A percentile compares a stretch with the other conserved stretches of the same genome.
phyloP scores from a whole-genome alignment of 2,329 filamentous ascomycete genomes.

The Fusarium mexicanum region DNA sequence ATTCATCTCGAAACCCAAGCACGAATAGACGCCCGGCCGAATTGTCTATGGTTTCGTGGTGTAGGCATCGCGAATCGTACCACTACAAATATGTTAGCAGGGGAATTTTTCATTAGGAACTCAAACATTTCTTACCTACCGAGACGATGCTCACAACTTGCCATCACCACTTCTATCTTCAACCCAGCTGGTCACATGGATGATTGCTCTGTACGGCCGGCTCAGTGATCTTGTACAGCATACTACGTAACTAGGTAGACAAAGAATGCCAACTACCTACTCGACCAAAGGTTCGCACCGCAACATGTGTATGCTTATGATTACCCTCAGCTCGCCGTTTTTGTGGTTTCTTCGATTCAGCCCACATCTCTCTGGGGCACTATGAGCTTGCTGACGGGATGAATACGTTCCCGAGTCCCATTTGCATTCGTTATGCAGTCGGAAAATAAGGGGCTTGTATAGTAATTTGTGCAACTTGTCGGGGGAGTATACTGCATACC shows the following conservation, averaged over 20 bases:
- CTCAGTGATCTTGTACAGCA: not conserved
- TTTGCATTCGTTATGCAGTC: not conserved
- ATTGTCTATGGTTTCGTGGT: not conserved
- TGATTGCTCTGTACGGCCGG: not conserved
- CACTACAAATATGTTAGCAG: not conserved
- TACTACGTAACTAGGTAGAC: not conserved
- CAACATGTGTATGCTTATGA: not conserved
- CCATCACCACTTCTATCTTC: not conserved
- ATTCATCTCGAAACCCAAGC: constrained; percentile 11
- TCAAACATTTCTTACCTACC: not conserved
- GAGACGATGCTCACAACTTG: not conserved
- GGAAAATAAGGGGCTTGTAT: constrained; percentile 4
- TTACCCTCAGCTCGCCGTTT: not conserved
- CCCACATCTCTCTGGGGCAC: too few species aligned
- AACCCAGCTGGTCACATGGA: not conserved
- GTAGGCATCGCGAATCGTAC: constrained; percentile 9
- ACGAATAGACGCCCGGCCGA: not conserved
- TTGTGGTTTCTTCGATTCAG: not conserved
- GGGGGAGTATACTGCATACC: not conserved
- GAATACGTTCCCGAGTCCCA: not conserved
- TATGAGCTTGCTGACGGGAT: not conserved
- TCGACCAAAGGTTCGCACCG: not conserved
- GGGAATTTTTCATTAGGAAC: not conserved
- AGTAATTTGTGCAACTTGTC: not conserved
- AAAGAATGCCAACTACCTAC: not conserved